These are phyloP conservation scores for Raphanus hybrid DNA, from an alignment of 441 rosid species.

Conservation along the genomic window DNA sequence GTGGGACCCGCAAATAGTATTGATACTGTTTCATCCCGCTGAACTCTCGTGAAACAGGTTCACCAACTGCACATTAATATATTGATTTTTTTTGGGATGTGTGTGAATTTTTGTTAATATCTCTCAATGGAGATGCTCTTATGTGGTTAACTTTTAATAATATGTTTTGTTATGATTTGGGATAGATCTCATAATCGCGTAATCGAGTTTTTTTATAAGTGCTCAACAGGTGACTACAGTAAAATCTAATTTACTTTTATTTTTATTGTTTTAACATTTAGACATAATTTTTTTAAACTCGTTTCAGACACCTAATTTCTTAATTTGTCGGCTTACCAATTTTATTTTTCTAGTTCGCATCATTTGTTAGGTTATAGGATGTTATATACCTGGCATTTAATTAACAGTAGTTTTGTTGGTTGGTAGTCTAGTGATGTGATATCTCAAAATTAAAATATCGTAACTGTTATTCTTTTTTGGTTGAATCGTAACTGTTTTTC, in stretches of 20 bases:
- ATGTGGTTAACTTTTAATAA: no score
- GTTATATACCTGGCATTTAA: neutral
- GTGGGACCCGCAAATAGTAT: no score
- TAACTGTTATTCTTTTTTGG: neutral
- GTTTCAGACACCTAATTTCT: conserved; percentile 3
- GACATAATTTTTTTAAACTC: neutral
- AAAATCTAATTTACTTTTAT: neutral
- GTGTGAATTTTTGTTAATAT: no score
- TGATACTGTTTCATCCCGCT: no score
- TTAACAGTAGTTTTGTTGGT: neutral
- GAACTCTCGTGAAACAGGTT: no score
- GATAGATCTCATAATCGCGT: neutral
- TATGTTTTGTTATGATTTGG: no score
- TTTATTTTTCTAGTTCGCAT: neutral
- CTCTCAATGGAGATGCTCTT: no score
- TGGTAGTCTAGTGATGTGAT: neutral
- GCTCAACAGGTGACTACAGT: neutral
- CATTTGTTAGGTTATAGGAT: neutral
- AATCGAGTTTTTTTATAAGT: neutral
- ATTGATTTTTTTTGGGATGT: no score
- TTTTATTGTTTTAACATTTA: neutral
- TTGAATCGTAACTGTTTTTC: neutral
- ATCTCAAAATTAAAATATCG: neutral
- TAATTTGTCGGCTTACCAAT: conserved; percentile 6
- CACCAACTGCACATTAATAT: no score